Evolutionary conservation across 164 flowering plant species (phyloP), one percentile per base, ranked within the genome.

Genomic region (Aristolochia fimbriata): DNA sequence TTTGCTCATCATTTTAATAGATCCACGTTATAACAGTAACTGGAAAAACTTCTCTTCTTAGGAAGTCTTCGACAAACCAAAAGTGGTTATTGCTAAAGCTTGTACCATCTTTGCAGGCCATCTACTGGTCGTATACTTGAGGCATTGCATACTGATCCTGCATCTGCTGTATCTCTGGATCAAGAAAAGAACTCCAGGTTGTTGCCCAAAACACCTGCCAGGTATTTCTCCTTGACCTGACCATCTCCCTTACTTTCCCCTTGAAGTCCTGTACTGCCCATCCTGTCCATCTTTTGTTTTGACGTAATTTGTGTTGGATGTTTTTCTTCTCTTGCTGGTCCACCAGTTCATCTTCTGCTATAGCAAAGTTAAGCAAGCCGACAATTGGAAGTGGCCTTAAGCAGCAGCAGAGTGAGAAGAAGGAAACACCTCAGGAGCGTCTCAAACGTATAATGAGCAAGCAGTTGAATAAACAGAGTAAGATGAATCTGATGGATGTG

Each of bases 361-460:
- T 86, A 63, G 82, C 96, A 61, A 93, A 93, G 74, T 75, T 93
- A 65, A 82, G 78, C 61, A 92, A 90, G 79, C 66, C 79, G 61
- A 65, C 80, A 58, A 48, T 78, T 59, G 80, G 74, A 19, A 78
- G 67, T 0, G 65, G 83, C 25, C 66, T 70, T 63, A 93, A 88
- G 69, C 82, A 74, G 60, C 77, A 56, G 41, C 85, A 63, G 66
- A 82, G 68, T 62, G 99, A 86, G 76, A 93, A 90, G 79, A 93
- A 90, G 74, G 99, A 93, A 79, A 93, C 97, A 51, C 99, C 97
- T 61, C 99, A 93, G 68, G 99, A 93, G 80, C 81, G 99, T 41
- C 91, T 93, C 27, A 93, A 93, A 74, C 77, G 99, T 68, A 93
- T 93, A 60, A 93, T 90, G 99, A 84, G 84, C 89, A 84, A 73